Percentiles rank a stretch among this genome's conserved stretches.
phyloP scores from a whole-genome alignment of 345 rosid genomes.

The Syzygium aromaticum region DNA sequence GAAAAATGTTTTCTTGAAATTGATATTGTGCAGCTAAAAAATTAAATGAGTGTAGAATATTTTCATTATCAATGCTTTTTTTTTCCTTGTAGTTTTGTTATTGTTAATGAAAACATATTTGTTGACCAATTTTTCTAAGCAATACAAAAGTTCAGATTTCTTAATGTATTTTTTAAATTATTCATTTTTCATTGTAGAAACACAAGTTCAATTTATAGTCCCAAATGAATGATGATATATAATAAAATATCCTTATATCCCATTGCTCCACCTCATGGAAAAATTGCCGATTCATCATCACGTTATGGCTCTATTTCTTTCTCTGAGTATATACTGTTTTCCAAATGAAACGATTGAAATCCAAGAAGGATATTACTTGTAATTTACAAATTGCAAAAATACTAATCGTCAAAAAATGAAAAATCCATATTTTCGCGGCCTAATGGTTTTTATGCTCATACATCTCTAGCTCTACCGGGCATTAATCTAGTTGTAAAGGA shows the following conservation, averaged over 20 bases:
- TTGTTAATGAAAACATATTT: background rate
- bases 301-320: background rate
- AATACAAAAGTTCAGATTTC: background rate
- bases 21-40: accelerated
- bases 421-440: too few species aligned
- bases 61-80: background rate
- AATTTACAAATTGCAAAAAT: too few species aligned
- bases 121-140: background rate
- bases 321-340: too few species aligned
- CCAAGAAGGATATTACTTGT: too few species aligned
- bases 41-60: too few species aligned
- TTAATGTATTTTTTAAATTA: background rate
- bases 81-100: too few species aligned
- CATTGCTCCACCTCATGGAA: background rate
- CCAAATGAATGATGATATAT: background rate
- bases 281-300: background rate
- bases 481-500: too few species aligned
- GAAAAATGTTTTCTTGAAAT: too few species aligned
- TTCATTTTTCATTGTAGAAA: background rate
- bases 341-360: too few species aligned
- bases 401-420: too few species aligned
- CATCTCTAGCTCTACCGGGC: too few species aligned
- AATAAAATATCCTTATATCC: background rate
- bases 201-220: accelerated
- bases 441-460: too few species aligned